Base-by-base conservation (phyloP, 2,329 filamentous ascomycete genomes). In the Coniella vitis region DNA sequence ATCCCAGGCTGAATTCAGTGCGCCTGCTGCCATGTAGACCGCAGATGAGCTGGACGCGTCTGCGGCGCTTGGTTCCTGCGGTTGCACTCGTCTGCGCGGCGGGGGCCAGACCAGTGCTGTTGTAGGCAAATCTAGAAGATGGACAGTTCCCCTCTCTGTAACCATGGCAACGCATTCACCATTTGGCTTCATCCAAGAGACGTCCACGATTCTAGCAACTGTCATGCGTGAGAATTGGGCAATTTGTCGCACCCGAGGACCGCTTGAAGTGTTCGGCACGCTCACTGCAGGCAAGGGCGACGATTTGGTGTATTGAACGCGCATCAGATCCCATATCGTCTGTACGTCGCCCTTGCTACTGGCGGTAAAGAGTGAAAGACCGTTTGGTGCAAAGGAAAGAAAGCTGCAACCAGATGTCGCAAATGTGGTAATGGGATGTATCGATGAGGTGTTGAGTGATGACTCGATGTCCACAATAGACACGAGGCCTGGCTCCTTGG, bases 91-190 rank as follows among this genome's bases (percentile, higher is more conserved):
- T 46, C 76, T 73, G 35, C 79, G 75, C 37, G 81, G 83, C 20
- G 90, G 87, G 36, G 90, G 90, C 90, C 90, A 95, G 56, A 86
- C 82, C 58, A 90, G 91, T 4, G 88, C 87, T 54, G 81, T 86
- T 39, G 81, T 75, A 8, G 90, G 89, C 65, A 97, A 79, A 56
- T 95, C 87, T 55, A 95, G 84, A 38, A 97, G 79, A 67, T 98
- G 93, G 10, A 96, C 83, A 8, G 93, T 98, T n/a, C 91, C 90
- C 57, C 90, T 87, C 60, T 95, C 89, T 1, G 93, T 97, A 21
- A 96, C 82, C 69, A 98, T 83, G 2, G 90, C 91, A 35, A 94
- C 70, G 51, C 87, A 84, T 61, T 95, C 87, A 19, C 87, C 88
- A 48, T 84, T 83, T 3, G 87, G 87, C 47, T 80, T 78, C 2